These are phyloP conservation scores for Lentinula sp. DNA, from an alignment of 768 basidiomycete genomes.

Conservation along the genomic window DNA sequence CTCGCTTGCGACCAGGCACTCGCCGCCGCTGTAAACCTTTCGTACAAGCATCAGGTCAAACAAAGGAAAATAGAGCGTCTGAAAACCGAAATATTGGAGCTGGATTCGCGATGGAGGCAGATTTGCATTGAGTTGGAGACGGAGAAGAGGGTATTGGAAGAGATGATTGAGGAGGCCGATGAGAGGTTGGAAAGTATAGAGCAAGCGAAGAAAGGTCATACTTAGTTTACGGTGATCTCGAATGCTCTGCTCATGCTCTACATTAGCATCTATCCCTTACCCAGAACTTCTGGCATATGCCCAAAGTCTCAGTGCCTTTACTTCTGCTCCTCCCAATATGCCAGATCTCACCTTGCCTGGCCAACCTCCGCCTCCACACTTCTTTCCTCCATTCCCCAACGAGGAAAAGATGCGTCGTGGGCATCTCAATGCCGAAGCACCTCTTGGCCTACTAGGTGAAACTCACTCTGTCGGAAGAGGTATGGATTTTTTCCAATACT, in stretches of 20 bases:
- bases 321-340: slow-evolving; percentile 86
- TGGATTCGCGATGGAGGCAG: slow-evolving; percentile 63
- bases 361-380: slow-evolving; percentile 69
- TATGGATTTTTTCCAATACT: slow-evolving; percentile 27
- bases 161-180: slow-evolving; percentile 70
- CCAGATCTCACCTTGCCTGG: slow-evolving; percentile 66
- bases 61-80: slow-evolving; percentile 70
- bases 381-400: slow-evolving; percentile 89
- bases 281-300: slow-evolving; percentile 81
- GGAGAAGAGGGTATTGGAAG: slow-evolving; percentile 65
- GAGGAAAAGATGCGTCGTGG: slow-evolving; percentile 89
- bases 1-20: slow-evolving; percentile 57
- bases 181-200: slow-evolving; percentile 64
- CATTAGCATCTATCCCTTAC: slow-evolving; percentile 69
- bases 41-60: slow-evolving; percentile 68
- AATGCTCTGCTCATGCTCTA: background rate
- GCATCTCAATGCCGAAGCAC: slow-evolving; percentile 72
- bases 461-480: slow-evolving; percentile 76
- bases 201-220: slow-evolving; percentile 63
- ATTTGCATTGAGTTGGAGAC: slow-evolving; percentile 60
- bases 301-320: slow-evolving; percentile 79
- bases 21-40: slow-evolving; percentile 58
- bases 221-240: background rate
- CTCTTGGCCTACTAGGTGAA: slow-evolving; percentile 72
- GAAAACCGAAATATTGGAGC: slow-evolving; percentile 60